phyloP scores from a whole-genome alignment of 345 rosid genomes.

The Leavenworthia alabamica region DNA sequence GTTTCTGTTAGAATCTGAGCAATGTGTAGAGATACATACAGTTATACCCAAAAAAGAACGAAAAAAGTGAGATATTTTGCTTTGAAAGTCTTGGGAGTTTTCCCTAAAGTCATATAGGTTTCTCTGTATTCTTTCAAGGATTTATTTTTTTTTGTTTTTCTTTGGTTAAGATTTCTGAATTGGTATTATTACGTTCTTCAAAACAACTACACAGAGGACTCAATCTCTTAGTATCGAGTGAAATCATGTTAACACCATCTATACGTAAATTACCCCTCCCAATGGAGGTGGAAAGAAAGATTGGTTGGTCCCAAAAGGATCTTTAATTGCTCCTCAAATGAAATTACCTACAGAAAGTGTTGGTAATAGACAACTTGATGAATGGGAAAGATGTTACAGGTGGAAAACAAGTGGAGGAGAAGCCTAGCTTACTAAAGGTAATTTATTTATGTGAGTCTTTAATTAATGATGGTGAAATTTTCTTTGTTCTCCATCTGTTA shows the following conservation, averaged over 20 bases:
- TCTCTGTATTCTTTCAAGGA: constrained; percentile 13
- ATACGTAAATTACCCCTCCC: neutral
- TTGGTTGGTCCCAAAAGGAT: constrained; percentile 1
- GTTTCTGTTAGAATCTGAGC: neutral
- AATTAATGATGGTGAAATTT: neutral
- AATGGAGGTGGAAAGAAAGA: constrained; percentile 8
- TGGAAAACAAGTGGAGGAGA: constrained; percentile 3
- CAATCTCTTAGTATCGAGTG: neutral
- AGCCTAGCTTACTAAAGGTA: constrained; percentile 43
- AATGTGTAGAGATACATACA: constrained; percentile 25
- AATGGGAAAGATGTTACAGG: constrained; percentile 9
- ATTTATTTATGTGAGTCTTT: neutral
- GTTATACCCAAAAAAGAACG: neutral
- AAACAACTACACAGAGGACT: neutral
- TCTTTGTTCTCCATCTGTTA: neutral
- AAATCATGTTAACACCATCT: too few relatives aligned
- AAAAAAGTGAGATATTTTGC: constrained; percentile 10
- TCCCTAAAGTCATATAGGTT: constrained; percentile 14
- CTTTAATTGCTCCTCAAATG: neutral
- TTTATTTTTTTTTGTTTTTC: neutral
- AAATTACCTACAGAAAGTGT: constrained; percentile 24
- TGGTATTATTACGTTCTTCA: neutral
- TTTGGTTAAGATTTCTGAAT: neutral
- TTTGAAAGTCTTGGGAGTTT: constrained; percentile 3
- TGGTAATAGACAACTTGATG: constrained; percentile 18